These are phyloP conservation scores for Hypoxylon sp. DNA, from an alignment of 2,329 filamentous ascomycete species.

Conservation along the genomic window DNA sequence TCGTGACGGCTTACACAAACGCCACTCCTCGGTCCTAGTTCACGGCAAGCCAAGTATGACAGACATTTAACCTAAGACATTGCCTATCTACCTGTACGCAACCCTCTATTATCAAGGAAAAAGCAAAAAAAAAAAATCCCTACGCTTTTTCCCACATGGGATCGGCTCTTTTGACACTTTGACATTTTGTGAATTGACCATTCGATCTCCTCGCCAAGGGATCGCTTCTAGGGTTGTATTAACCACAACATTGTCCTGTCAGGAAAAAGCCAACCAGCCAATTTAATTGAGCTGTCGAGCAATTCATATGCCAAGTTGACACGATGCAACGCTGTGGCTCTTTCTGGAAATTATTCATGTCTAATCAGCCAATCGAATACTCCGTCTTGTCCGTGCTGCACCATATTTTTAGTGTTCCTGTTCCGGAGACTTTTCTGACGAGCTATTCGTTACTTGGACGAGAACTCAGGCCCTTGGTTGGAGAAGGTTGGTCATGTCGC, in stretches of 20 bases:
- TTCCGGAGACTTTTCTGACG: conserved; percentile 42
- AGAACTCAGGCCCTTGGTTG: conserved; percentile 28
- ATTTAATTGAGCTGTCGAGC: conserved; percentile 43
- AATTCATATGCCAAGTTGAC: conserved; percentile 34
- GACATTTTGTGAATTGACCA: conserved; percentile 35
- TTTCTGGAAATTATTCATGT: conserved; percentile 45
- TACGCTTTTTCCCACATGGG: conserved; percentile 35
- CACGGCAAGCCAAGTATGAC: conserved; percentile 37
- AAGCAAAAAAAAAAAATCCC: conserved; percentile 3
- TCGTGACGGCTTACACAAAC: conserved; percentile 38
- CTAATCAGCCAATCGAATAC: conserved; percentile 36
- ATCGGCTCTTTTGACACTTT: conserved; percentile 30
- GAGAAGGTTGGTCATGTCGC: conserved; percentile 42
- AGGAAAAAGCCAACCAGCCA: conserved; percentile 39
- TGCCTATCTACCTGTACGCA: conserved; percentile 1
- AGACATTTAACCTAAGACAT: conserved; percentile 43
- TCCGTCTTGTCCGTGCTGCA: conserved; percentile 19
- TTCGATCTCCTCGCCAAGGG: conserved; percentile 46
- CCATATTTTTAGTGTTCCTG: conserved; percentile 40
- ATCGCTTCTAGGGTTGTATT: conserved; percentile 47
- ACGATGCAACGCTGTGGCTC: conserved; percentile 43
- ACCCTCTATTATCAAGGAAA: conserved; percentile 16
- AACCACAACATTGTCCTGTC: conserved; percentile 32
- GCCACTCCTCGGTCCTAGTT: conserved; percentile 27
- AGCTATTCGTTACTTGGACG: conserved; percentile 28